Base-by-base conservation (phyloP, 768 basidiomycete species). In the Zangia roseola region DNA sequence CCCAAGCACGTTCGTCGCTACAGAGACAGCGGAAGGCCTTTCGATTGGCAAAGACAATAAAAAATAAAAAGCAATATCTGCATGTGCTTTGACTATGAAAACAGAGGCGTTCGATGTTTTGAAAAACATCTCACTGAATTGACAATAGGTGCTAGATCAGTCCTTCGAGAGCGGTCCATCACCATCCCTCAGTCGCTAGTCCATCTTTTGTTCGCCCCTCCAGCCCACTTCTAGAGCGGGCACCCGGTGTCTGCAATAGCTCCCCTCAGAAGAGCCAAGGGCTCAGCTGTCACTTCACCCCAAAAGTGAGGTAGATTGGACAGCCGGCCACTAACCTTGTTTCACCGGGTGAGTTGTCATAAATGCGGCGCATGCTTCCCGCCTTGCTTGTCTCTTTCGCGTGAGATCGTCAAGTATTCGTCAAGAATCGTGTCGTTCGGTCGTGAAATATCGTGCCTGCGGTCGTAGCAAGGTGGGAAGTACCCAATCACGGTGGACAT, bases 401-500 rank as follows among this genome's bases (percentile, higher is more conserved):
- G 43, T 62, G 62, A 59, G 48, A 54, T 68, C 62, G 54, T 69
- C 14, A 42, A 65, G 28, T 50, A 58, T 68, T 69, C 65, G 63
- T 69, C 69, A 64, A 70, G 67, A 71, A 69, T 67, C 49, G 41
- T 46, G 63, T 69, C 64, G 55, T 53, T 67, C 57, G 54, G 56
- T 69, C 64, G 60, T 69, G 39, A 31, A 16, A 55, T 48, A 30
- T 69, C 61, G 61, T 63, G 54, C 63, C 61, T 63, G 66, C 57
- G 58, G 55, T 66, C 57, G 58, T 69, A 45, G 55, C 63, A 62
- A 65, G 59, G 57, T 57, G 53, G 50, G 43, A 60, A 37, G 62
- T 46, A 54, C 50, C 54, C 52, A 49, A 42, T 50, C 52, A 45
- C 46, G 40, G 52, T 41, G 38, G 35, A 45, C 34, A 40, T 23